Conservation (phyloP, 2,329 filamentous ascomycete species). For the Ophiostoma triangulosporum region DNA sequence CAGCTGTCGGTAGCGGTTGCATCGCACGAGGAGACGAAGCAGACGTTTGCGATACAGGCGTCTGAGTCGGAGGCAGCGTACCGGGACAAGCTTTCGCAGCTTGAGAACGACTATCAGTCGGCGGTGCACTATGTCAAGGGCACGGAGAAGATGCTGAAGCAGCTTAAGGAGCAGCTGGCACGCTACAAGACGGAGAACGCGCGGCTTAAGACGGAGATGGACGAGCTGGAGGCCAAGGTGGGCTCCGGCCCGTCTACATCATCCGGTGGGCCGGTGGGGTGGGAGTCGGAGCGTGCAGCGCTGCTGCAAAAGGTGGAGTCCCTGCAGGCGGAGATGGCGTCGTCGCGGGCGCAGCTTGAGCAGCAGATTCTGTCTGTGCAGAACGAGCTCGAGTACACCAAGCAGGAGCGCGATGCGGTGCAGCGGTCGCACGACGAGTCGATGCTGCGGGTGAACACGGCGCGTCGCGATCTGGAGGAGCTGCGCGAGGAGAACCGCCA, state of each 20-base stretch:
- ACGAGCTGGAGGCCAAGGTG: constrained; percentile 44
- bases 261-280: constrained; percentile 34
- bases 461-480: constrained; percentile 60
- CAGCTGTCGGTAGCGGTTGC: constrained; percentile 66
- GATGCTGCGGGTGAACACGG: constrained; percentile 41
- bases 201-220: constrained; percentile 71
- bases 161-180: constrained; percentile 93
- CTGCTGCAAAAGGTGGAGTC: constrained; percentile 56
- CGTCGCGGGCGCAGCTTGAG: constrained; percentile 56
- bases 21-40: constrained; percentile 75
- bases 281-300: constrained; percentile 59
- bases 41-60: constrained; percentile 61
- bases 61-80: constrained; percentile 82
- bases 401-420: constrained; percentile 57
- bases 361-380: constrained; percentile 54
- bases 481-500: constrained; percentile 69
- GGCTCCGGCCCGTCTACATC: constrained; percentile 23
- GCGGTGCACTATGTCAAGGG: constrained; percentile 97
- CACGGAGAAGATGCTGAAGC: constrained; percentile 97
- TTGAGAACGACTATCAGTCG: constrained; percentile 95
- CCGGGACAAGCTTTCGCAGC: constrained; percentile 81
- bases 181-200: constrained; percentile 81
- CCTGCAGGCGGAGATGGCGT: constrained; percentile 55
- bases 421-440: constrained; percentile 39
- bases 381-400: constrained; percentile 51